These are phyloP conservation scores for Hymenoscyphus fructigenus DNA, from an alignment of 2,329 filamentous ascomycete species.

Conservation along the genomic window DNA sequence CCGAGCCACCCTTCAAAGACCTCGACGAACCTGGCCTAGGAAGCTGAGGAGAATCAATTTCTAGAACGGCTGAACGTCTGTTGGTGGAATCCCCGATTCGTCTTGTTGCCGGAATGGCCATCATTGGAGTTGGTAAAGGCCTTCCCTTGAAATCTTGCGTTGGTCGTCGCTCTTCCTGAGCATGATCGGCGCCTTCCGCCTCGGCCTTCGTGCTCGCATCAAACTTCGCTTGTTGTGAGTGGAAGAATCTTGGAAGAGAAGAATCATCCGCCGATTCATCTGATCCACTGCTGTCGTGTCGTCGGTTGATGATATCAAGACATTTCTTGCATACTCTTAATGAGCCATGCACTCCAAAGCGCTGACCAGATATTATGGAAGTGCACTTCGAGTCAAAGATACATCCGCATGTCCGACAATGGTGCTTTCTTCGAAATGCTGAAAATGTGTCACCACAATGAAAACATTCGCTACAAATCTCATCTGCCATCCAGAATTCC, in stretches of 20 bases:
- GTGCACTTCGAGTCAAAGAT: constrained; percentile 98
- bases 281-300: constrained; percentile 82
- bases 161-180: constrained; percentile 36
- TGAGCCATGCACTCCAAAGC: constrained; percentile 82
- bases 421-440: constrained; percentile 92
- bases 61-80: constrained; percentile 81
- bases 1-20: constrained; percentile 74
- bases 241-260: constrained; percentile 62
- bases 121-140: constrained; percentile 65
- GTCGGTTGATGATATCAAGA: constrained; percentile 83
- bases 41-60: constrained; percentile 82
- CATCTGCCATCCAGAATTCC: constrained; percentile 99
- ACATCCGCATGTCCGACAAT: constrained; percentile 94
- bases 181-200: constrained; percentile 38
- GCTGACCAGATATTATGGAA: constrained; percentile 79
- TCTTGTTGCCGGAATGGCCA: constrained; percentile 67
- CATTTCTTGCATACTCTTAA: constrained; percentile 92
- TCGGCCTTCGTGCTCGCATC: constrained; percentile 41
- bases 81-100: constrained; percentile 73
- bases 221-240: constrained; percentile 50
- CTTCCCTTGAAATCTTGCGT: constrained; percentile 43
- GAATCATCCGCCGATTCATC: constrained; percentile 84
- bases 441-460: constrained; percentile 87
- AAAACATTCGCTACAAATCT: constrained; percentile 97
- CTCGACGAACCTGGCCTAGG: constrained; percentile 91